Conservation (phyloP, 2,329 filamentous ascomycete species). For the Dactylellina leptospora region DNA sequence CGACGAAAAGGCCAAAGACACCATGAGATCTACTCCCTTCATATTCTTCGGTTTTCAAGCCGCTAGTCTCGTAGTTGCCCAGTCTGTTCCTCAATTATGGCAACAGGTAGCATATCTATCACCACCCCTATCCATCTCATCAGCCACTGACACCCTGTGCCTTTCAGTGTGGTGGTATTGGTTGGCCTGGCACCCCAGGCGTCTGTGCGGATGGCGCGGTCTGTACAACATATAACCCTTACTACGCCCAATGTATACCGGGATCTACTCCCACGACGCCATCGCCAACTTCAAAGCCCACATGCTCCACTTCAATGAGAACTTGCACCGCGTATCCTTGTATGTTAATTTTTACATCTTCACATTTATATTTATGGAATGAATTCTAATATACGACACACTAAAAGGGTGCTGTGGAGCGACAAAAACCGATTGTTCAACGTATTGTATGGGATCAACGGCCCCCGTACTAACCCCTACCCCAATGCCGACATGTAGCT, state of each 20-base stretch:
- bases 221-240: constrained; percentile 32
- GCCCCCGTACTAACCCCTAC: not conserved
- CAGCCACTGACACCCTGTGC: not conserved
- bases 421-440: constrained; percentile 13
- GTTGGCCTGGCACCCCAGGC: not conserved
- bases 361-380: not conserved
- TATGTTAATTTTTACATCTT: not conserved
- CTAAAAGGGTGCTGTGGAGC: constrained; percentile 13
- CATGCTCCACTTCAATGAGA: not conserved
- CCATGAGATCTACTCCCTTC: not conserved
- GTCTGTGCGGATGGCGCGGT: constrained; percentile 1
- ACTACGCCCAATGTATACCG: constrained; percentile 30
- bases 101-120: constrained; percentile 16
- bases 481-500: not conserved
- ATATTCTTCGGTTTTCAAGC: constrained; percentile 12
- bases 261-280: constrained; percentile 1
- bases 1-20: too few relatives aligned
- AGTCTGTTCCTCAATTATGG: constrained; percentile 15
- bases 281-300: not conserved
- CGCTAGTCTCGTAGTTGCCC: not conserved
- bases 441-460: not conserved
- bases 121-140: not conserved
- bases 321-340: constrained; percentile 10
- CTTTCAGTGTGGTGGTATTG: constrained; percentile 29
- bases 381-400: not conserved